Conservation (phyloP, 2,329 filamentous ascomycete genomes). For the Colletotrichum lini region DNA sequence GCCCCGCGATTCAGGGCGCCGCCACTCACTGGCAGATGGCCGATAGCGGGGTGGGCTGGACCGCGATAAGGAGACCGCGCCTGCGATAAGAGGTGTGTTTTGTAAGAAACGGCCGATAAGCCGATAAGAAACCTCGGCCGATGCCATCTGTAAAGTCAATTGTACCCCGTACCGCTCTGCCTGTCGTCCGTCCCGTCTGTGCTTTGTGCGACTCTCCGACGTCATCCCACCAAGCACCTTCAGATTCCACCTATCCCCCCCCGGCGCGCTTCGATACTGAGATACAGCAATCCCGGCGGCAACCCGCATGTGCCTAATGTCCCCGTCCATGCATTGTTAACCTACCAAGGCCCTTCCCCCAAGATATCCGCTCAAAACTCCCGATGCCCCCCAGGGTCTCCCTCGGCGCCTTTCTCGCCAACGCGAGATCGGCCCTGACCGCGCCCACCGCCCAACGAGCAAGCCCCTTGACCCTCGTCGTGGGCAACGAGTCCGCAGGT, state of each 20-base stretch:
- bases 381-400: constrained; percentile 55
- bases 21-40: not conserved
- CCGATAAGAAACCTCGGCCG: constrained; percentile 13
- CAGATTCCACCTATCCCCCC: not conserved
- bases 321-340: not conserved
- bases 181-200: not conserved
- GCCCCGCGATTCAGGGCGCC: constrained; percentile 22
- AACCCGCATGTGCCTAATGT: not conserved
- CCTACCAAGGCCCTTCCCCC: no score
- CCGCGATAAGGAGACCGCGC: constrained; percentile 16
- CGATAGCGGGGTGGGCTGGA: constrained; percentile 13
- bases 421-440: constrained; percentile 63
- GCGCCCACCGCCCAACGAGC: constrained; percentile 59
- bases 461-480: constrained; percentile 70
- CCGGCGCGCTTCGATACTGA: constrained; percentile 9
- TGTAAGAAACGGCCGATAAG: not conserved
- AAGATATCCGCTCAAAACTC: no score
- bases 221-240: constrained; percentile 22
- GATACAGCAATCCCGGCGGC: not conserved
- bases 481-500: constrained; percentile 79
- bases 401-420: constrained; percentile 65
- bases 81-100: constrained; percentile 1
- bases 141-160: constrained; percentile 18
- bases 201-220: constrained; percentile 18
- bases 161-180: not conserved